Conservation (phyloP, 148 eudicot species). For the Cornus suecica region DNA sequence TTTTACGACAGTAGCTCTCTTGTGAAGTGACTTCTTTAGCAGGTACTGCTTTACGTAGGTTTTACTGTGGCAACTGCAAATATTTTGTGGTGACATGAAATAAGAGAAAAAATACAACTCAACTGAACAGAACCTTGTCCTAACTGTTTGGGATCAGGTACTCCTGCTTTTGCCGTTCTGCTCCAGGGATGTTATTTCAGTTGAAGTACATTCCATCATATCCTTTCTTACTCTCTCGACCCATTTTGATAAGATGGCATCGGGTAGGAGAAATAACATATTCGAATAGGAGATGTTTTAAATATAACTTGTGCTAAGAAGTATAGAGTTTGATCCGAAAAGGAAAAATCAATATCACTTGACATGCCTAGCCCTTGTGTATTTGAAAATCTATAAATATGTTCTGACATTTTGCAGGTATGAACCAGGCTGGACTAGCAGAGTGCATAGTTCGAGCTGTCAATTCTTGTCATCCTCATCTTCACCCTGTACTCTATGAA, state of each 20-base stretch:
- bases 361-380: neutral
- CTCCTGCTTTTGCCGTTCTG: too few relatives aligned
- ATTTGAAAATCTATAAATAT: neutral
- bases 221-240: too few relatives aligned
- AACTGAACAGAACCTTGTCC: too few relatives aligned
- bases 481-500: constrained; percentile 92
- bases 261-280: neutral
- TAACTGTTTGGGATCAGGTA: too few relatives aligned
- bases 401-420: constrained; percentile 26
- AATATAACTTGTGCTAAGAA: neutral
- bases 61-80: neutral
- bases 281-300: neutral
- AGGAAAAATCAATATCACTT: neutral
- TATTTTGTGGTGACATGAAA: neutral
- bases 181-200: too few relatives aligned
- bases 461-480: constrained; percentile 82
- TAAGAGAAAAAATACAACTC: neutral
- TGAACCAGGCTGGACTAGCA: constrained; percentile 85
- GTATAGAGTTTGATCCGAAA: neutral
- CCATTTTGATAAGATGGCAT: too few relatives aligned
- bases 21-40: constrained; percentile 6
- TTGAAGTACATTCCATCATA: too few relatives aligned
- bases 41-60: neutral
- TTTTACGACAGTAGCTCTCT: neutral
- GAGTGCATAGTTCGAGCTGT: constrained; percentile 94